Conservation (phyloP, 345 rosid genomes). For the Kandelia obovata region DNA sequence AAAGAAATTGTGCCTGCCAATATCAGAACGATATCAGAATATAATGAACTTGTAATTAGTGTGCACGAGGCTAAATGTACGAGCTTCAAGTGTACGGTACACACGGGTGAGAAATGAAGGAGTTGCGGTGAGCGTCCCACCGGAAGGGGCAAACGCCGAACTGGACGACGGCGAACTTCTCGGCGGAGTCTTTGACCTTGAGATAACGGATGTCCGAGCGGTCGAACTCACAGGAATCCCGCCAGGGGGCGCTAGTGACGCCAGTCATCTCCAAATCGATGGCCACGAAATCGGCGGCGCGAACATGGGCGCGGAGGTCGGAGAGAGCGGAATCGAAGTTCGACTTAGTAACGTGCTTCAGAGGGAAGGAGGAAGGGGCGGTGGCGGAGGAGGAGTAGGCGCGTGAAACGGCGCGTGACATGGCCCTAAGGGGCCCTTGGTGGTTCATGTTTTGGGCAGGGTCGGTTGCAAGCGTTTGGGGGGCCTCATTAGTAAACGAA, state of each 20-base stretch:
- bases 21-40: background rate
- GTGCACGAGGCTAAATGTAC: background rate
- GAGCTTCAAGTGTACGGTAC: conserved; percentile 11
- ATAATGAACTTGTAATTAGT: background rate
- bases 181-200: conserved; percentile 91
- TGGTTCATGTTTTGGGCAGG: conserved; percentile 13
- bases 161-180: conserved; percentile 91
- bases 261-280: conserved; percentile 97
- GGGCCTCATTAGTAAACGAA: too few relatives aligned
- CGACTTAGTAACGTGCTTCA: conserved; percentile 67
- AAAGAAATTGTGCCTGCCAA: conserved; percentile 75
- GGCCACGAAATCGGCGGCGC: conserved; percentile 85
- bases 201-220: conserved; percentile 72
- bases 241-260: conserved; percentile 79
- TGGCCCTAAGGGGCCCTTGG: background rate
- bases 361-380: conserved; percentile 50
- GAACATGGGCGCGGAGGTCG: conserved; percentile 53
- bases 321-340: conserved; percentile 66
- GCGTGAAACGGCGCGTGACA: conserved; percentile 20
- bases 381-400: conserved; percentile 25
- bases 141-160: conserved; percentile 94
- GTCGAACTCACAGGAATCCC: conserved; percentile 81
- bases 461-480: background rate
- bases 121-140: conserved; percentile 64
- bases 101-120: conserved; percentile 78